These are phyloP conservation scores for Penicillium sclerotiorum DNA, from an alignment of 2,329 filamentous ascomycete genomes.

Conservation along the genomic window DNA sequence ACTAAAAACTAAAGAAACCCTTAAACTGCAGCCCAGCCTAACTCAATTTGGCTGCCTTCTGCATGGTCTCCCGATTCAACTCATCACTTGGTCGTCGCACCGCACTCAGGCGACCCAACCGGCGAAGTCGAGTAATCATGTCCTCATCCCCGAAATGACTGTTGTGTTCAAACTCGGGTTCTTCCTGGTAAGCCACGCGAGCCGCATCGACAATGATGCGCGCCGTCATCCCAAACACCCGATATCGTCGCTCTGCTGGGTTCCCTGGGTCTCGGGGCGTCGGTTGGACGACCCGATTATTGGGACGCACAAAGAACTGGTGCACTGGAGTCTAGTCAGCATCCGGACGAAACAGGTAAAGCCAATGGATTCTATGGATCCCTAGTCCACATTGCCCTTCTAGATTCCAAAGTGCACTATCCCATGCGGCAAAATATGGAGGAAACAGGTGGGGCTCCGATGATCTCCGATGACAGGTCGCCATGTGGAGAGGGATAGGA, in stretches of 20 bases:
- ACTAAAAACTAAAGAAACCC: not conserved
- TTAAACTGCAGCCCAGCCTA: conserved; percentile 16
- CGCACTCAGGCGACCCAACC: conserved; percentile 59
- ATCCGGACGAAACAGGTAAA: not conserved
- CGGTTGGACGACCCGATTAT: conserved; percentile 69
- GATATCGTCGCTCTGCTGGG: conserved; percentile 73
- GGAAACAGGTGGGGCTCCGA: too few species aligned
- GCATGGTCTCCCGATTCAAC: conserved; percentile 55
- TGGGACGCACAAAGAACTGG: conserved; percentile 84
- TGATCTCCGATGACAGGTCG: too few species aligned
- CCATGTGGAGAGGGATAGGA: not conserved
- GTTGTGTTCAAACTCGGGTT: conserved; percentile 81
- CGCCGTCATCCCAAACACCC: conserved; percentile 95
- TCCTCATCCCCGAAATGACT: conserved; percentile 67
- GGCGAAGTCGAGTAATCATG: conserved; percentile 61
- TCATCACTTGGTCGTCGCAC: conserved; percentile 55
- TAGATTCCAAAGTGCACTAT: too few species aligned
- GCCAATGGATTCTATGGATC: too few species aligned
- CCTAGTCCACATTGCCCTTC: too few species aligned
- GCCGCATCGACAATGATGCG: conserved; percentile 87
- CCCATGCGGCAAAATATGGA: too few species aligned
- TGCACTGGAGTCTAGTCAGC: conserved; percentile 61
- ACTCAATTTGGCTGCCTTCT: conserved; percentile 53
- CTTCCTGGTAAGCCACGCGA: conserved; percentile 76
- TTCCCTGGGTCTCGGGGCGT: not conserved